Percentiles rank a stretch among this genome's conserved stretches.
Conservation (phyloP, 73 alveolate genomes). For the Paraurostyla sp. region DNA sequence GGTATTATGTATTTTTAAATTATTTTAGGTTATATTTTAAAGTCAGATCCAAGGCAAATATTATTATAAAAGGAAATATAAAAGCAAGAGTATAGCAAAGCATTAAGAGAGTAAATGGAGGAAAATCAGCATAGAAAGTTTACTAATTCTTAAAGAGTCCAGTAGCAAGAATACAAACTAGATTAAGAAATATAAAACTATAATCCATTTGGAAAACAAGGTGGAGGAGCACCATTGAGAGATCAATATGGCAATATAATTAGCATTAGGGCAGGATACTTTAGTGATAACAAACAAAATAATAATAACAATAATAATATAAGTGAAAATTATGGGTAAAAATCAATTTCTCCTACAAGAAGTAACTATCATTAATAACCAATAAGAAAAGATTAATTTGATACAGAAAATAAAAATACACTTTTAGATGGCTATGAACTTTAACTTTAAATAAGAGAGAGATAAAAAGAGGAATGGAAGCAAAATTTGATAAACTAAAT, state of each 20-base stretch:
- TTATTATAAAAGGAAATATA: constrained; percentile 19
- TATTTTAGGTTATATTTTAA: constrained; percentile 37
- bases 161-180: background rate
- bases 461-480: constrained; percentile 54
- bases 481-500: background rate
- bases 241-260: constrained; percentile 61
- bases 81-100: constrained; percentile 22
- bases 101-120: constrained; percentile 52
- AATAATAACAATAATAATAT: background rate
- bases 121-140: constrained; percentile 36
- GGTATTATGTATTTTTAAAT: too few relatives aligned
- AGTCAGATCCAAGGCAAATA: constrained; percentile 13
- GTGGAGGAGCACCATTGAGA: constrained; percentile 71
- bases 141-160: background rate
- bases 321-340: background rate
- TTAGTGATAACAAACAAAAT: constrained; percentile 33
- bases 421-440: constrained; percentile 6
- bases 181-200: background rate
- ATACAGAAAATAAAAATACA: background rate
- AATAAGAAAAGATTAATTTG: background rate
- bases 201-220: constrained; percentile 65
- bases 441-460: background rate
- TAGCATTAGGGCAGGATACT: background rate
- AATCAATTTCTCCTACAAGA: background rate
- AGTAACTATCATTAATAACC: background rate